Percentiles rank a stretch among this genome's conserved stretches.
phyloP scores from a whole-genome alignment of 768 basidiomycete genomes.

The Termitomyces sp. region DNA sequence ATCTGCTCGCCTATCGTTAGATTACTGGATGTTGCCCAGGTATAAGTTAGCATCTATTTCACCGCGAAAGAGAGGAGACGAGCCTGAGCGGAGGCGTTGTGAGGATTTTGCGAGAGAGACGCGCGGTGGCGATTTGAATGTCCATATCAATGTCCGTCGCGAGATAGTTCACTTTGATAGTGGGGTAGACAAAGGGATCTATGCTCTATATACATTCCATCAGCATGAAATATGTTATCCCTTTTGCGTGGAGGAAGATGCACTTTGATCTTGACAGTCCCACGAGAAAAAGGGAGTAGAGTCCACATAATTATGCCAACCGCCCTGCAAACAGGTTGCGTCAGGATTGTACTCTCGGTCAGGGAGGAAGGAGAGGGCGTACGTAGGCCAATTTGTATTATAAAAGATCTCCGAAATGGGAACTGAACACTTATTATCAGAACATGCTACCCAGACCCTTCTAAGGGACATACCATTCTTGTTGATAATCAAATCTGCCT shows the following conservation, averaged over 20 bases:
- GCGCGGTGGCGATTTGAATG: slow-evolving; percentile 42
- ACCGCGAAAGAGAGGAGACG: too few relatives aligned
- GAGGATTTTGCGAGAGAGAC: slow-evolving; percentile 29
- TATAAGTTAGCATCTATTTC: not conserved
- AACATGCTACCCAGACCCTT: not conserved
- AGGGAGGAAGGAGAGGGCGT: slow-evolving; percentile 5
- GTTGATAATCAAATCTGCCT: slow-evolving; percentile 42
- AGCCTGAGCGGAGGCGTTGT: not conserved
- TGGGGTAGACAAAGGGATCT: slow-evolving; percentile 42
- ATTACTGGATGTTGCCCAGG: not conserved
- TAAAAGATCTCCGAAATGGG: slow-evolving; percentile 44
- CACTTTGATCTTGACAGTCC: slow-evolving; percentile 42
- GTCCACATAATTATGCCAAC: slow-evolving; percentile 48
- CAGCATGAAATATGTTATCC: not conserved
- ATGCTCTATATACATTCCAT: slow-evolving; percentile 24
- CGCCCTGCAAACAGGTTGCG: slow-evolving; percentile 18
- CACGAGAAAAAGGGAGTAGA: slow-evolving; percentile 50
- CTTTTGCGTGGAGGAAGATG: not conserved
- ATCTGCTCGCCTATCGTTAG: slow-evolving; percentile 24
- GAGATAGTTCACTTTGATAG: slow-evolving; percentile 47
- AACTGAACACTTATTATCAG: slow-evolving; percentile 20
- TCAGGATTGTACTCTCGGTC: not conserved
- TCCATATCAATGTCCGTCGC: slow-evolving; percentile 40
- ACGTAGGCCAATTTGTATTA: slow-evolving; percentile 41
- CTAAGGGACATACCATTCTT: slow-evolving; percentile 29